These are phyloP conservation scores for Microstroma glucosiphilum DNA, from an alignment of 1,284 basidiomycete species.

Conservation along the genomic window DNA sequence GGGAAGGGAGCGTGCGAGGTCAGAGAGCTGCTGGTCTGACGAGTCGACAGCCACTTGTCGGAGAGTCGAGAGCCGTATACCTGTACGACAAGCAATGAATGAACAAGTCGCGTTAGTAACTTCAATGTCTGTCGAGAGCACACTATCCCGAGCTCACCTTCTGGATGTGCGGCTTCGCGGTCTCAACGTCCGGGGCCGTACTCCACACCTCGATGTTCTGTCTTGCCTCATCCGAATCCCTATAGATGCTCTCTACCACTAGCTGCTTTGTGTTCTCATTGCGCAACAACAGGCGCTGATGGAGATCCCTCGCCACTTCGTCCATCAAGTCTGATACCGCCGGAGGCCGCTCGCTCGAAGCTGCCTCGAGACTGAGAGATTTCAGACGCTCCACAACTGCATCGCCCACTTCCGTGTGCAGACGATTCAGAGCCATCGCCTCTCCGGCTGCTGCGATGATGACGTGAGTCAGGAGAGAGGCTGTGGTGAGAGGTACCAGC, in stretches of 20 bases:
- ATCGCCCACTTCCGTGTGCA: constrained; percentile 85
- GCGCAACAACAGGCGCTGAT: constrained; percentile 79
- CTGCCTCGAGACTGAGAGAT: constrained; percentile 57
- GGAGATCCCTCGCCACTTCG: constrained; percentile 85
- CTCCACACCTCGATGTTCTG: constrained; percentile 87
- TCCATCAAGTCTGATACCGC: constrained; percentile 60
- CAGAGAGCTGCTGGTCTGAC: neutral
- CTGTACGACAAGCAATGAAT: constrained; percentile 51
- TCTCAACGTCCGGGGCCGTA: constrained; percentile 64
- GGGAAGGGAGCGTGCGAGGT: neutral
- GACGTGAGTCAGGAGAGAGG: constrained; percentile 89
- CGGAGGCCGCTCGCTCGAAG: constrained; percentile 14
- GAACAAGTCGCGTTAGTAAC: neutral
- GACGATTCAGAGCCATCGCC: constrained; percentile 91
- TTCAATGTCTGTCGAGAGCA: no score
- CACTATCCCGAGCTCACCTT: constrained; percentile 57
- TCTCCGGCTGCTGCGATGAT: constrained; percentile 95
- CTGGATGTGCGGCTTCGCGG: constrained; percentile 72
- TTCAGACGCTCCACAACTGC: constrained; percentile 87
- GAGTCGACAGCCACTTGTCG: constrained; percentile 37
- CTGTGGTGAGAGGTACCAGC: constrained; percentile 89
- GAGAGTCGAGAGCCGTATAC: constrained; percentile 54
- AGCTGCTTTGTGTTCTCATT: constrained; percentile 97
- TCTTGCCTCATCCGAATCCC: constrained; percentile 60
- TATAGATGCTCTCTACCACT: constrained; percentile 85